Evolutionary conservation across 2,329 filamentous ascomycete genomes (phyloP).

Genomic region (Alternaria dauci): DNA sequence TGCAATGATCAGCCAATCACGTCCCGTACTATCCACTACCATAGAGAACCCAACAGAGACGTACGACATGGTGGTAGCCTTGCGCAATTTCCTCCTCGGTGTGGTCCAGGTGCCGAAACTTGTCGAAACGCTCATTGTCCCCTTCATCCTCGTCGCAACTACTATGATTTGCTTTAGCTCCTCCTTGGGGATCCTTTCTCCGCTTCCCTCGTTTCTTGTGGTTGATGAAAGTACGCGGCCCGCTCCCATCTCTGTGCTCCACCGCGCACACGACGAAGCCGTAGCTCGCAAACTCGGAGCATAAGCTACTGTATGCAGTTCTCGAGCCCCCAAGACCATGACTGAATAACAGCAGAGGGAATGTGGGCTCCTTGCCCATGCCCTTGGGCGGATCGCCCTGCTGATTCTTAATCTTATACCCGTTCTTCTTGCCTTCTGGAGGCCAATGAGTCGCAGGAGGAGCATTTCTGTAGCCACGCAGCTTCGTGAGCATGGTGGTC

Average conservation of each 20-base stretch:
- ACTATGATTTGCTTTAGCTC: slow-evolving; percentile 19
- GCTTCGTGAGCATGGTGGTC: slow-evolving; percentile 70
- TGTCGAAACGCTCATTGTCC: slow-evolving; percentile 33
- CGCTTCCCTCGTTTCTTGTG: slow-evolving; percentile 52
- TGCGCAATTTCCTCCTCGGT: slow-evolving; percentile 49
- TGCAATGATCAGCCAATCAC: slow-evolving; percentile 20
- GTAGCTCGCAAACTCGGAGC: slow-evolving; percentile 71
- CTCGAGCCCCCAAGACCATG: slow-evolving; percentile 71
- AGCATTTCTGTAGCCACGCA: slow-evolving; percentile 70
- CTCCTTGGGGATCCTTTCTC: slow-evolving; percentile 27
- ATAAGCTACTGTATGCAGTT: slow-evolving; percentile 69
- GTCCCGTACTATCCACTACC: not conserved
- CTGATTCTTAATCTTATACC: slow-evolving; percentile 53
- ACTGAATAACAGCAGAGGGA: slow-evolving; percentile 71
- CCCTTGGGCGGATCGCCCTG: slow-evolving; percentile 51
- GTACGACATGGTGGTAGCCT: slow-evolving; percentile 59
- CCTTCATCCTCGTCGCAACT: slow-evolving; percentile 15
- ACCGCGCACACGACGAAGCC: slow-evolving; percentile 71
- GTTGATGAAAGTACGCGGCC: slow-evolving; percentile 68
- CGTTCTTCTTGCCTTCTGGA: slow-evolving; percentile 51
- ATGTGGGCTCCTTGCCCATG: slow-evolving; percentile 54
- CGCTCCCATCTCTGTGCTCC: slow-evolving; percentile 72
- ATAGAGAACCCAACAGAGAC: slow-evolving; percentile 6
- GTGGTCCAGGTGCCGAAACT: slow-evolving; percentile 48
- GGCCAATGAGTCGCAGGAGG: slow-evolving; percentile 65